Base-by-base conservation (phyloP, 2,329 filamentous ascomycete species). In the Penicillium oxalicum region DNA sequence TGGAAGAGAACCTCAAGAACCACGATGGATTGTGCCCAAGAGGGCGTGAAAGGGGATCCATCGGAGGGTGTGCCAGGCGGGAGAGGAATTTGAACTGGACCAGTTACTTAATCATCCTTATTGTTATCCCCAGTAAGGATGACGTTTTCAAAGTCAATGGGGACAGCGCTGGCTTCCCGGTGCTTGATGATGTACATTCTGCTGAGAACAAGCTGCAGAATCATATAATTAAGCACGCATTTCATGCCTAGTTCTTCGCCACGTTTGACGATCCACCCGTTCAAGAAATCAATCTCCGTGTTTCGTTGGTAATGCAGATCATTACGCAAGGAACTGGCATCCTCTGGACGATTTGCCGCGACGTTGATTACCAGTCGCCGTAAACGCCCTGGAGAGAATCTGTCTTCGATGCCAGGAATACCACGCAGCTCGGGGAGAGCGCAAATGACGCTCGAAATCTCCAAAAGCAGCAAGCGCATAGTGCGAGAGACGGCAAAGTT, bases 221-320 rank as follows among this genome's bases (percentile, higher is more conserved):
- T 73, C 74, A 87, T 78, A 59, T 84, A 83, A 63, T 95, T 93
- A 52, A 84, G 74, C 9, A 82, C 80, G 60, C 83, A 83, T 44
- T 80, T 74, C n/a, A 95, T 74, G 1, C 88, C 87, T 51, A 91
- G 61, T 63, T 87, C 80, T 58, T 80, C 77, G 0, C 87, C 93
- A 36, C 85, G 79, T 44, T 74, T 77, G 29, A 94, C 77, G 51
- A 98, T 86, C 71, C 91, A 98, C 0, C 91, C 91, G 65, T 94
- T 96, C 57, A 91, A 79, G 61, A 85, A 95, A 40, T 91, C 81
- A 36, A 96, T 80, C 60, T 95, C 89, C 0, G 88, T 89, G 70
- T 52, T 72, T 71, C 1, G 37, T 12, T 87, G 85, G 1, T 70
- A 66, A 9, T 80, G 71, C 9, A 91, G 73, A 59, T 85, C 81